Conservation (phyloP, 1,284 basidiomycete genomes). For the Rhodofomes roseus region DNA sequence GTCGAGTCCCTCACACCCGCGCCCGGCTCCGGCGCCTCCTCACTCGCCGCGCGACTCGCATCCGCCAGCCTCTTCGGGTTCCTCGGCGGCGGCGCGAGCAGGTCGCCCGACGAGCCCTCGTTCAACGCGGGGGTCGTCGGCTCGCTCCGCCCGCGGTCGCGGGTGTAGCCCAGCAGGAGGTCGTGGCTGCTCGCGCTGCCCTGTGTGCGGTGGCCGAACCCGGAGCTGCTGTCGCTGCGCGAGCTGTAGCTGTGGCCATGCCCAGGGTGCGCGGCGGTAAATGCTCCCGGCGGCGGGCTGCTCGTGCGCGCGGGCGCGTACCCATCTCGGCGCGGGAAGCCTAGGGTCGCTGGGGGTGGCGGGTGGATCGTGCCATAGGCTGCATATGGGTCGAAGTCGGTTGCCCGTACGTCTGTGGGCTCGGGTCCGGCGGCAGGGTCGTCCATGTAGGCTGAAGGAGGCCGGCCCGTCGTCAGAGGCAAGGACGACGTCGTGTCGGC, state of each 20-base stretch:
- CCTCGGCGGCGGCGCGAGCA: constrained; percentile 41
- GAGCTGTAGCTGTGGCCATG: constrained; percentile 26
- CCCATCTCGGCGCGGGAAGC: constrained; percentile 30
- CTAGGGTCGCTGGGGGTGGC: constrained; percentile 25
- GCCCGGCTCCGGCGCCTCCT: constrained; percentile 40
- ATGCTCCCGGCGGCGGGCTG: constrained; percentile 40
- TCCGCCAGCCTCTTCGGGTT: constrained; percentile 33
- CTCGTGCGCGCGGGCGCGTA: constrained; percentile 43
- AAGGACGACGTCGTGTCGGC: constrained; percentile 17
- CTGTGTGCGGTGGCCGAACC: constrained; percentile 34
- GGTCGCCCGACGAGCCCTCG: constrained; percentile 9
- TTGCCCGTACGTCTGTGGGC: constrained; percentile 24
- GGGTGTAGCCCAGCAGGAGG: constrained; percentile 48
- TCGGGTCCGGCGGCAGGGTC: constrained; percentile 13
- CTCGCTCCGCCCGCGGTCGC: constrained; percentile 19
- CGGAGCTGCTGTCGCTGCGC: constrained; percentile 13
- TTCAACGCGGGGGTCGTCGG: constrained; percentile 19
- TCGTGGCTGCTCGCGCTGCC: constrained; percentile 61
- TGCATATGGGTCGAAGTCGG: constrained; percentile 51
- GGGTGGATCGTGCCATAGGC: constrained; percentile 37
- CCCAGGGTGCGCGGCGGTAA: constrained; percentile 10
- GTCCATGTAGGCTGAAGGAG: constrained; percentile 26
- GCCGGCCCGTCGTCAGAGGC: constrained; percentile 23
- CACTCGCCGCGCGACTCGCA: constrained; percentile 20
- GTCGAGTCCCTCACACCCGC: constrained; percentile 34